These are phyloP conservation scores for Fraxinus floribunda DNA, from an alignment of 305 asterid species.

Conservation along the genomic window DNA sequence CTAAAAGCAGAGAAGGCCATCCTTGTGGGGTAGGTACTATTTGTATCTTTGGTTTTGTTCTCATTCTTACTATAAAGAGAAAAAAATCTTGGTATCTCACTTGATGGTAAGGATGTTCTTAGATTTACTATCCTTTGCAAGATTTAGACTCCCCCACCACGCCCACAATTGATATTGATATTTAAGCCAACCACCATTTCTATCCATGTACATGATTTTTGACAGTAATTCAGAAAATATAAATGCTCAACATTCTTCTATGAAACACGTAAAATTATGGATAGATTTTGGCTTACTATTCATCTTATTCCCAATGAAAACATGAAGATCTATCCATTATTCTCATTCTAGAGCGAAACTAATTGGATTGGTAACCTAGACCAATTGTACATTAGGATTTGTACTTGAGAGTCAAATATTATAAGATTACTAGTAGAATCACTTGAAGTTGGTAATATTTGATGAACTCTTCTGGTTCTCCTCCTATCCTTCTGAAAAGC, in stretches of 20 bases:
- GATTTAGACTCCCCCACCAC: neutral
- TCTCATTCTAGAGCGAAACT: neutral
- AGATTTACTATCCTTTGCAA: neutral
- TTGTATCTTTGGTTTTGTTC: slow-evolving; percentile 14
- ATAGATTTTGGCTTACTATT: neutral
- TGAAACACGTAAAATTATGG: neutral
- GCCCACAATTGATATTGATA: neutral
- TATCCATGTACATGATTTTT: neutral
- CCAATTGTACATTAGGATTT: neutral
- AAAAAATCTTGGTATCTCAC: neutral
- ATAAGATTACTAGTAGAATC: slow-evolving; percentile 17
- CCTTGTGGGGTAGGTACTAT: slow-evolving; percentile 73
- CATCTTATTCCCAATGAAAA: neutral
- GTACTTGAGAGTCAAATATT: neutral
- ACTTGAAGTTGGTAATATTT: slow-evolving; percentile 27
- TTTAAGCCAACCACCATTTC: neutral
- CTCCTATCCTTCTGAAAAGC: neutral
- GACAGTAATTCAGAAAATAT: neutral
- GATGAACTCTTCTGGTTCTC: neutral
- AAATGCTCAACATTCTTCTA: neutral
- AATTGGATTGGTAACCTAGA: neutral
- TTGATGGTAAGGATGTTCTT: neutral
- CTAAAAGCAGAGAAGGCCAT: slow-evolving; percentile 74
- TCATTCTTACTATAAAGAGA: neutral
- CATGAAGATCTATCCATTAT: neutral